Conservation (phyloP, 2,329 filamentous ascomycete genomes). For the Cladosporium oxysporum region DNA sequence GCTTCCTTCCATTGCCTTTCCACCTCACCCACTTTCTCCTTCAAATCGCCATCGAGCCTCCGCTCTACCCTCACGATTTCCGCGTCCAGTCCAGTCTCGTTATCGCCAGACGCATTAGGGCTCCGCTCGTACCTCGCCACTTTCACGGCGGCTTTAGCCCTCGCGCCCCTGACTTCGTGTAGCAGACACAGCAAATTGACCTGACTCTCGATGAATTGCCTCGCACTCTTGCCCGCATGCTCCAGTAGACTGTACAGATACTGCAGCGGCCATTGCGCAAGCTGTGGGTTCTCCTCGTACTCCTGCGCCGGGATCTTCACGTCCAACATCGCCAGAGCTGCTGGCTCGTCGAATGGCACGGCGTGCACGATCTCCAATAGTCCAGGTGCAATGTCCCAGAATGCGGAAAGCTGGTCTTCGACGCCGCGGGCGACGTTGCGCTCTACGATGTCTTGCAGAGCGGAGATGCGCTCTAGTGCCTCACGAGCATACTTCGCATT, state of each 20-base stretch:
- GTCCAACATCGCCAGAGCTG: slow-evolving; percentile 27
- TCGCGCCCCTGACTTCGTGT: slow-evolving; percentile 83
- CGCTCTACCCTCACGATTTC: slow-evolving; percentile 53
- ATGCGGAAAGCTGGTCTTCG: slow-evolving; percentile 86
- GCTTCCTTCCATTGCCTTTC: slow-evolving; percentile 90
- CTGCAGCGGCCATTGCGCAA: slow-evolving; percentile 78
- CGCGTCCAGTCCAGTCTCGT: slow-evolving; percentile 25
- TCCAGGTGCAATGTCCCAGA: slow-evolving; percentile 95
- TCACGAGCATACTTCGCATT: slow-evolving; percentile 71
- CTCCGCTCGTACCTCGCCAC: slow-evolving; percentile 65
- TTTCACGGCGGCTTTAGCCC: slow-evolving; percentile 68
- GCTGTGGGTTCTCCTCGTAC: slow-evolving; percentile 81
- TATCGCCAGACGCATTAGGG: slow-evolving; percentile 33
- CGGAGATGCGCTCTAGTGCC: slow-evolving; percentile 69
- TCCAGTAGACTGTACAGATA: slow-evolving; percentile 84
- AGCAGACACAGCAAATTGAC: slow-evolving; percentile 86
- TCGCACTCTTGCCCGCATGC: slow-evolving; percentile 88
- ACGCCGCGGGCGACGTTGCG: slow-evolving; percentile 84
- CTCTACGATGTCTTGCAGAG: slow-evolving; percentile 78
- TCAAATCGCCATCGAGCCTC: slow-evolving; percentile 77
- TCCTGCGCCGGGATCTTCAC: slow-evolving; percentile 71
- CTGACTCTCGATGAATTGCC: slow-evolving; percentile 96
- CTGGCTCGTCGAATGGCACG: slow-evolving; percentile 60
- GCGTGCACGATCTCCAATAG: slow-evolving; percentile 77
- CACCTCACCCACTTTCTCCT: slow-evolving; percentile 88